Evolutionary conservation across 768 basidiomycete species (phyloP), one percentile per base, ranked within the genome.

Genomic region (Tulasnella sp.): DNA sequence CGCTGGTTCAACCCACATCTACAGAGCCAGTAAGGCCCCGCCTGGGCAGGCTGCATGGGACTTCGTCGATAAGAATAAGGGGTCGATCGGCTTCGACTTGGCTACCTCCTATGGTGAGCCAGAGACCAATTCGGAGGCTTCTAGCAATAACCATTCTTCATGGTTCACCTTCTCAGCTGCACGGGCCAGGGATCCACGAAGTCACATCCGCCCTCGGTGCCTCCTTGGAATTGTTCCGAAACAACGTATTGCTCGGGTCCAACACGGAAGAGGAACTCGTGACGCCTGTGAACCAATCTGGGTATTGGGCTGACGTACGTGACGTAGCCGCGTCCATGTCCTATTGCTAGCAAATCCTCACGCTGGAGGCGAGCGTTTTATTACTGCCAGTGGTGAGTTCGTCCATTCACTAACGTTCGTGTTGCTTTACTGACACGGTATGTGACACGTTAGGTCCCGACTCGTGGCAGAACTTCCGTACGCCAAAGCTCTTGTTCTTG

Each of bases 101-200:
- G 62, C 60, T 56, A 29, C 68, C 68, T 26, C 67, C 67, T 30
- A 64, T 38, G 42, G 65, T 61, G 30, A 2, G n/a, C n/a, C n/a
- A n/a, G n/a, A n/a, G n/a, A n/a, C n/a, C n/a, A n/a, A 9, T 17
- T 11, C 15, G 27, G 11, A 23, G 1, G 23, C 38, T 32, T 29
- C n/a, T n/a, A n/a, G n/a, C n/a, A n/a, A n/a, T n/a, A n/a, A n/a
- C n/a, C 19, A 43, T 13, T 19, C 42, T 13, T 43, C 19, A 43
- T 19, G 13, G 13, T 19, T 13, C 19, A 19, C 42, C 13, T 43
- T 43, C 42, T 43, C 27, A 41, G 38, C 23, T 73, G 26, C 67
- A 69, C 26, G 73, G 72, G 9, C 72, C 71, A 2, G 66, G 73
- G 53, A 68, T 74, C 32, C 75, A 76, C 63, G 65, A 74, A 41